Conservation (phyloP, 129 eudicot species). For the Pittosporum tobira region DNA sequence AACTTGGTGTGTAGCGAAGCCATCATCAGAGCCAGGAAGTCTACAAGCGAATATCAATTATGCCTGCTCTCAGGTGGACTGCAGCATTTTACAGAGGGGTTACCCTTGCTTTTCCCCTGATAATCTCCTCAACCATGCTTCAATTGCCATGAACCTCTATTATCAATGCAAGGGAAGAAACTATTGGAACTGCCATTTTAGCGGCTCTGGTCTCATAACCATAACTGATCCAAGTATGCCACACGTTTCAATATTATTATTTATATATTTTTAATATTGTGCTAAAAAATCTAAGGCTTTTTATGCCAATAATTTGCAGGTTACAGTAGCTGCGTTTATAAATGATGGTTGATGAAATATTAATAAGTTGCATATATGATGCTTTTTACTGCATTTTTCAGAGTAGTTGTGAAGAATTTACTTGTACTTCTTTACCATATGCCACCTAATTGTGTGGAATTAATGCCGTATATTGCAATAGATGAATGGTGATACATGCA, state of each 20-base stretch:
- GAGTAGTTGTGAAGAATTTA: background rate
- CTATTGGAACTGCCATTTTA: constrained; percentile 56
- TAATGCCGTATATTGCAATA: too few relatives aligned
- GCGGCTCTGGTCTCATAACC: constrained; percentile 45
- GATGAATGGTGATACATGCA: too few relatives aligned
- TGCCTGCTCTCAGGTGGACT: constrained; percentile 62
- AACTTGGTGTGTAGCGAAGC: constrained; percentile 95
- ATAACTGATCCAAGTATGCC: constrained; percentile 68
- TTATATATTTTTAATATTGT: background rate
- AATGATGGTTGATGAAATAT: constrained; percentile 13
- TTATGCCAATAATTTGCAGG: constrained; percentile 37
- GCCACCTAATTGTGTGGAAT: too few relatives aligned
- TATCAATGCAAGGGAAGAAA: constrained; percentile 60
- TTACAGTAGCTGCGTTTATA: constrained; percentile 47
- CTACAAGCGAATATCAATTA: constrained; percentile 45
- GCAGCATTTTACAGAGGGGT: constrained; percentile 45
- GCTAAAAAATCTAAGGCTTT: background rate
- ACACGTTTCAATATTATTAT: background rate
- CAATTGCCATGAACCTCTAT: constrained; percentile 75
- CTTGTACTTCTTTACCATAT: too few relatives aligned
- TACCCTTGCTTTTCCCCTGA: constrained; percentile 55
- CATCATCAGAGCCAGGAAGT: constrained; percentile 46
- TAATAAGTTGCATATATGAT: constrained; percentile 3
- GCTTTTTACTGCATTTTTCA: background rate
- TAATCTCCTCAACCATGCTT: constrained; percentile 61